A percentile compares a stretch with the other conserved stretches of the same genome.
phyloP scores from a whole-genome alignment of 768 basidiomycete genomes.

The Tricholoma hemisulphureum region DNA sequence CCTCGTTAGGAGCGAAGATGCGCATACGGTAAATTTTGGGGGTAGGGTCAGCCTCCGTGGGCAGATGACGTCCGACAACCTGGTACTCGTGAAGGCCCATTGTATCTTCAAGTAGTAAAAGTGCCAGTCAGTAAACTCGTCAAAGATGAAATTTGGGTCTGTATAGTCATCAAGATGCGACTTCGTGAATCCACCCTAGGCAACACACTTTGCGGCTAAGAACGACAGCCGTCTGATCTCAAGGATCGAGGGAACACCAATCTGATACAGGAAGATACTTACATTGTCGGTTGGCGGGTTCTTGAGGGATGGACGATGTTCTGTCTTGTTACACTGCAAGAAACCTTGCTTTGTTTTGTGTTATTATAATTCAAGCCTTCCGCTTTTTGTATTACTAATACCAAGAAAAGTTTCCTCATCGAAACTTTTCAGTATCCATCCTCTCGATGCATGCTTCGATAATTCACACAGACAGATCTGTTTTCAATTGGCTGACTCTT shows the following conservation, averaged over 20 bases:
- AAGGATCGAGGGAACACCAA: background rate
- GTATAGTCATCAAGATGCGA: conserved; percentile 21
- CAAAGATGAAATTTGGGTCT: background rate
- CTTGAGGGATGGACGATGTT: conserved; percentile 29
- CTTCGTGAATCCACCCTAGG: conserved; percentile 27
- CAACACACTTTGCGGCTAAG: conserved; percentile 11
- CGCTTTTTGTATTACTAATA: too few relatives aligned
- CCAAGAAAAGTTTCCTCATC: too few relatives aligned
- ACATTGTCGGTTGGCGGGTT: conserved; percentile 35
- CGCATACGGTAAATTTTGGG: conserved; percentile 99
- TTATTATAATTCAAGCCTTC: background rate
- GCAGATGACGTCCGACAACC: conserved; percentile 96
- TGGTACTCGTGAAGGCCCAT: conserved; percentile 91
- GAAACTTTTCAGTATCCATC: too few relatives aligned
- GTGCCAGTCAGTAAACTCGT: conserved; percentile 11
- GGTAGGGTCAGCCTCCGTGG: conserved; percentile 87
- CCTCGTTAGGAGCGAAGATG: conserved; percentile 98
- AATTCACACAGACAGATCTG: too few relatives aligned
- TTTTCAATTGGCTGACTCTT: too few relatives aligned
- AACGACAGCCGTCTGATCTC: background rate
- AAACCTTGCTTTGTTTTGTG: conserved; percentile 14
- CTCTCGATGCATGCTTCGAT: too few relatives aligned
- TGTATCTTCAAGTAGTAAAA: conserved; percentile 30
- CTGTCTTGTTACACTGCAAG: conserved; percentile 1
- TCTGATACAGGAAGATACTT: conserved; percentile 23